Base-by-base conservation (phyloP, 2,329 filamentous ascomycete genomes). In the Nectriaceae sp. region DNA sequence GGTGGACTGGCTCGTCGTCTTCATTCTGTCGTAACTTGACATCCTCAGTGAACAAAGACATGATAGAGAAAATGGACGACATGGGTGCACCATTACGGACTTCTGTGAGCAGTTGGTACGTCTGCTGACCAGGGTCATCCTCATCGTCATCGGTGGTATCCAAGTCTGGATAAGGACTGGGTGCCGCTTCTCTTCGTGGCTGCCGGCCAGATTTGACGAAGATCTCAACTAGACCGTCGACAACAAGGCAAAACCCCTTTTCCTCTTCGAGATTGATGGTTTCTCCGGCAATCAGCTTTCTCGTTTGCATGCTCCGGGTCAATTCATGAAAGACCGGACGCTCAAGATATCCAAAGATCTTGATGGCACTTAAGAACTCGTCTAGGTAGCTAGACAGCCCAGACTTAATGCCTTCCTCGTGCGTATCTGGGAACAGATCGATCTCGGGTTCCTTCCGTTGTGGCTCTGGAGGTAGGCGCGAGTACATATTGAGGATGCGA, bases 61-160 rank as follows among this genome's bases (percentile, higher is more conserved):
- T 84, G 57, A 99, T 96, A 1, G 94, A 97, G 69, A 99, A 99
- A 2, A 99, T 73, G 0, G 94, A 99, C 4, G 94, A 99, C 93
- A 99, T 97, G 1, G 95, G 93, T 1, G 94, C 92, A 13, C 94
- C 94, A 62, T 99, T 99, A 63, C 94, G 95, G 44, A 99, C 93
- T 70, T 99, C 95, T 0, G 94, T 99, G 45, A 99, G 77, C 33
- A 99, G 79, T 66, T 97, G 94, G 63, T 99, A 99, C 24, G 88
- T 89, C 65, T 96, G 91, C 47, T 89, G 85, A 6, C 80, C 81
- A 29, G 82, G 82, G 4, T 79, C 70, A 24, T 77, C 74, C 21
- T 87, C 86, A n/a, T 90, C 87, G 49, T 80, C 87, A 50, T 80
- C 80, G 4, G 82, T 82, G 44, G 73, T 65, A 65, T 73, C 64